A percentile compares a stretch with the other conserved stretches of the same genome.
Evolutionary conservation across 257 asterid species (phyloP).

Genomic region (Coffea eugenioides): DNA sequence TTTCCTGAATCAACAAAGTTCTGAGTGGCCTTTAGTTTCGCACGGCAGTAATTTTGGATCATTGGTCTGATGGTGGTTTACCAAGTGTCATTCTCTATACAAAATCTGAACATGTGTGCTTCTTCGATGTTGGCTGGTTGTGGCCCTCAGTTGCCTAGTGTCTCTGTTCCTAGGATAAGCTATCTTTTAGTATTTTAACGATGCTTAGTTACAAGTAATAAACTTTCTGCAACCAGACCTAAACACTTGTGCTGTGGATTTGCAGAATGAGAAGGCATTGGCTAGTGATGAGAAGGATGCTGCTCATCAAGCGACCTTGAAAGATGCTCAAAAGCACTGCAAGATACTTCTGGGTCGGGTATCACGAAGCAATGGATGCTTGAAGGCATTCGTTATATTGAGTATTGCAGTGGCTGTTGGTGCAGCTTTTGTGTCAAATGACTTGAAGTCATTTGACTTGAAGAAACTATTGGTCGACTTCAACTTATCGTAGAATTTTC

Average conservation of each 20-base stretch:
- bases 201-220: neutral
- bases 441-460: conserved; percentile 29
- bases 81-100: neutral
- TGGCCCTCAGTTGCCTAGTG: neutral
- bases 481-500: conserved; percentile 22
- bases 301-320: conserved; percentile 13
- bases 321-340: conserved; percentile 32
- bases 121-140: neutral
- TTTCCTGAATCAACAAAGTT: too few species aligned
- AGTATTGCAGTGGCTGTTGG: conserved; percentile 14
- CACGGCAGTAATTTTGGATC: neutral
- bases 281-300: conserved; percentile 12
- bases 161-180: neutral
- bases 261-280: conserved; percentile 29
- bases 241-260: neutral
- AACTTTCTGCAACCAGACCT: neutral
- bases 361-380: conserved; percentile 27
- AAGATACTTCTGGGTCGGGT: conserved; percentile 18
- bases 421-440: conserved; percentile 17
- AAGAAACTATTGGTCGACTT: conserved; percentile 27
- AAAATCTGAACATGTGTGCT: neutral
- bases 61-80: neutral
- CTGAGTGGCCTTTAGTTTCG: neutral
- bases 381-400: conserved; percentile 15
- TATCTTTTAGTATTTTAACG: neutral